Evolutionary conservation across 495 filamentous ascomycete species (phyloP).

Genomic region (Aspergillus sparsus): DNA sequence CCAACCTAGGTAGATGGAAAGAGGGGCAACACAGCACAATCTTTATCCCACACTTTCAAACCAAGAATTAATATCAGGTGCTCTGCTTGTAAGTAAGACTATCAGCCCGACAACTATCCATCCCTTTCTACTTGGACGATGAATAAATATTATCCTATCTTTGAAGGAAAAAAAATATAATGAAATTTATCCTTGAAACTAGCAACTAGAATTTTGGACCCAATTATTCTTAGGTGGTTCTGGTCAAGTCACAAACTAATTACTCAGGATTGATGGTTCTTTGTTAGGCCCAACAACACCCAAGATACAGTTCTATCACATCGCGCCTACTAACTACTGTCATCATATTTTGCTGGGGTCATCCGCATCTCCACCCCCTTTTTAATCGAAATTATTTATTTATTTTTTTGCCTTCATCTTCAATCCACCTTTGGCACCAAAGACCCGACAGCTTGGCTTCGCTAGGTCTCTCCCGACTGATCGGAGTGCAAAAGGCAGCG

Average conservation of each 20-base stretch:
- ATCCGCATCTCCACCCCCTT: conserved; percentile 7
- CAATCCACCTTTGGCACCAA: conserved; percentile 23
- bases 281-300: too few species aligned
- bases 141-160: background rate
- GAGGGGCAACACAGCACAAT: background rate
- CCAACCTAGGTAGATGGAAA: background rate
- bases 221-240: too few species aligned
- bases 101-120: background rate
- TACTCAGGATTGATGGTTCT: too few species aligned
- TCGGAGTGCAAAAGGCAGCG: conserved; percentile 24
- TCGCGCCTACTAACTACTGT: too few species aligned
- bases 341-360: too few species aligned
- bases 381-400: conserved; percentile 23
- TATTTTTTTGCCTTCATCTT: conserved; percentile 15
- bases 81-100: background rate
- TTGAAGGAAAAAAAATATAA: background rate
- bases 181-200: too few species aligned
- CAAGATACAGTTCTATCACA: too few species aligned
- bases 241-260: too few species aligned
- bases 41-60: background rate
- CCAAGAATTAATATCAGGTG: conserved; percentile 1
- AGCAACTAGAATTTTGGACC: too few species aligned
- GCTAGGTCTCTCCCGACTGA: conserved; percentile 28
- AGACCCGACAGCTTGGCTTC: conserved; percentile 37
- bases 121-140: background rate